These are phyloP conservation scores for Lipomyces sp. DNA, from an alignment of 805 yeast genomes.

Conservation along the genomic window DNA sequence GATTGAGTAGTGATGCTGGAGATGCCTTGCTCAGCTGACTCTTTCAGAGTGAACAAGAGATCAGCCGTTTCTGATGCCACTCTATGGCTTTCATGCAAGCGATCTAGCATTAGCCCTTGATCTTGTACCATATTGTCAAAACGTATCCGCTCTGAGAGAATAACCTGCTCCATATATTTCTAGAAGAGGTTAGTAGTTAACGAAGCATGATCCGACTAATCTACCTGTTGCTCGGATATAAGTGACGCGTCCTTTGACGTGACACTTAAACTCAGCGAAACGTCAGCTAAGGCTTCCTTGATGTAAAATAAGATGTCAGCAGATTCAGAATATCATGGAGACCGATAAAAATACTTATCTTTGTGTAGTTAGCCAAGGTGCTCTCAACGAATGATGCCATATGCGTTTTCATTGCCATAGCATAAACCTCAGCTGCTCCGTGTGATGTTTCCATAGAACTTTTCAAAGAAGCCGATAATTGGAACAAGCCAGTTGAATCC, in stretches of 20 bases:
- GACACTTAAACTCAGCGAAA: not conserved
- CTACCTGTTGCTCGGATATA: slow-evolving; percentile 1
- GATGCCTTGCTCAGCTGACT: not conserved
- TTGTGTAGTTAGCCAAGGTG: not conserved
- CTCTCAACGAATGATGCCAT: slow-evolving; percentile 1
- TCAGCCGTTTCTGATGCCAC: slow-evolving; percentile 3
- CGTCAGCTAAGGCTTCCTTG: not conserved
- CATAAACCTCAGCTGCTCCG: slow-evolving; percentile 5
- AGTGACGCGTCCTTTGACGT: not conserved
- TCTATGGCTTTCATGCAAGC: slow-evolving; percentile 2
- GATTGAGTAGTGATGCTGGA: slow-evolving; percentile 2
- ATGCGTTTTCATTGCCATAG: not conserved
- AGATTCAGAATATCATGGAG: not conserved
- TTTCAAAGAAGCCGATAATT: not conserved
- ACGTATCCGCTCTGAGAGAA: not conserved
- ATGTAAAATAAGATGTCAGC: not conserved
- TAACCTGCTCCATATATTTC: not conserved
- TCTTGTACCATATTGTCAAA: slow-evolving; percentile 4
- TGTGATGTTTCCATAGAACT: slow-evolving; percentile 6
- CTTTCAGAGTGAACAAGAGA: slow-evolving; percentile 2
- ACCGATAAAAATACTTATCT: not conserved
- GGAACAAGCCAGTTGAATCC: slow-evolving; percentile 2
- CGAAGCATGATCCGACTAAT: not conserved
- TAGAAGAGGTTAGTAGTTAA: not conserved
- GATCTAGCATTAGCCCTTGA: not conserved